A percentile compares a stretch with the other conserved stretches of the same genome.
Evolutionary conservation across 2,329 filamentous ascomycete genomes (phyloP).

Genomic region (Neodidymelliopsis sp.): DNA sequence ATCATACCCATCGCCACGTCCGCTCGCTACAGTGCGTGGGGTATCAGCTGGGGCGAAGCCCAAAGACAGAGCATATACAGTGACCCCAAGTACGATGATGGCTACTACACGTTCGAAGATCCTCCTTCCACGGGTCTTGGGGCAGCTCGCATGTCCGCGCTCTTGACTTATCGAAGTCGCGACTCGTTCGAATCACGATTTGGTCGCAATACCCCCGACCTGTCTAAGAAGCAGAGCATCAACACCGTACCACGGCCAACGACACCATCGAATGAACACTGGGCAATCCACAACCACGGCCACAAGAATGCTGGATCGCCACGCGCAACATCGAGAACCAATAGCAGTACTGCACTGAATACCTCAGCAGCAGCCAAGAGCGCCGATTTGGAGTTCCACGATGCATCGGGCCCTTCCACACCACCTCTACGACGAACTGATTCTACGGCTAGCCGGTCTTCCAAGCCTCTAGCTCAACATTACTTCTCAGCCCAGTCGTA

Average conservation of each 20-base stretch:
- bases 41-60: conserved; percentile 89
- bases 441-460: conserved; percentile 38
- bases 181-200: conserved; percentile 98
- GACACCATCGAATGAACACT: conserved; percentile 55
- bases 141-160: conserved; percentile 94
- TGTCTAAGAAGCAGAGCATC: conserved; percentile 82
- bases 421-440: conserved; percentile 31
- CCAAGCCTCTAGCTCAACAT: conserved; percentile 61
- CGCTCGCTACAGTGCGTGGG: conserved; percentile 85
- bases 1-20: conserved; percentile 87
- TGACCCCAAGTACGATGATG: conserved; percentile 97
- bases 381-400: conserved; percentile 57
- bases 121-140: conserved; percentile 87
- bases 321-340: conserved; percentile 47
- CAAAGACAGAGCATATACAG: conserved; percentile 95
- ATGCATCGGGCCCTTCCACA: conserved; percentile 46
- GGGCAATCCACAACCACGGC: conserved; percentile 62
- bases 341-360: conserved; percentile 38
- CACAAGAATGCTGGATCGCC: conserved; percentile 58
- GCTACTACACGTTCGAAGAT: conserved; percentile 89
- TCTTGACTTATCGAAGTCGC: conserved; percentile 93
- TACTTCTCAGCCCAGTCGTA: conserved; percentile 99
- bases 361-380: conserved; percentile 29
- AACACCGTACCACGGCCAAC: conserved; percentile 67
- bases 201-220: conserved; percentile 88